Conservation (phyloP, 257 asterid genomes). For the Fraxinus excelsior region DNA sequence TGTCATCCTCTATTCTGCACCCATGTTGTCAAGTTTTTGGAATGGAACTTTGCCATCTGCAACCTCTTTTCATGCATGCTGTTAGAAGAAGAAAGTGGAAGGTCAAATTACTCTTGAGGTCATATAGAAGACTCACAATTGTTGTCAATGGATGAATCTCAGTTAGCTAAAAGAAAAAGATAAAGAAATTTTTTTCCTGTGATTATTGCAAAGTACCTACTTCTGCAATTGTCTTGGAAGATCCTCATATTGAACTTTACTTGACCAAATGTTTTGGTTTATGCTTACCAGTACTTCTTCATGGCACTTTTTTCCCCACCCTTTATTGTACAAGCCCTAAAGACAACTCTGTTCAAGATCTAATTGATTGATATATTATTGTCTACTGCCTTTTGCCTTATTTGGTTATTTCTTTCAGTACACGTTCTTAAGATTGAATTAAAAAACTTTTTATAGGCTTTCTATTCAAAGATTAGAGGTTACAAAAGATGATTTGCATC, state of each 20-base stretch:
- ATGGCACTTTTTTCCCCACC: background rate
- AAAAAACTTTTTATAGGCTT: constrained; percentile 51
- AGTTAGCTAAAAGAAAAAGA: background rate
- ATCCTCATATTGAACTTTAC: background rate
- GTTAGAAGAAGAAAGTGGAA: background rate
- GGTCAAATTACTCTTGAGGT: background rate
- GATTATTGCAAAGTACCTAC: background rate
- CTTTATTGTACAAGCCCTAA: background rate
- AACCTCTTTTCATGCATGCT: background rate
- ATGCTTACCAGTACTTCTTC: background rate
- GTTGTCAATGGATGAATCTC: background rate
- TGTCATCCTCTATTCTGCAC: background rate
- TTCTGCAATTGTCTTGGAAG: background rate
- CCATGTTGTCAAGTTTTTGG: background rate
- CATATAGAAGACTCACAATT: background rate
- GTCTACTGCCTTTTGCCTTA: background rate
- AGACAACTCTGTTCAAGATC: background rate
- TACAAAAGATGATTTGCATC: constrained; percentile 85
- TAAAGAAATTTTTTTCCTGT: background rate
- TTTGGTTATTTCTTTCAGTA: constrained; percentile 16
- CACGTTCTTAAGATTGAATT: constrained; percentile 15
- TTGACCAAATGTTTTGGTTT: constrained; percentile 3
- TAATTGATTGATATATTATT: background rate
- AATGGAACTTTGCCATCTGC: background rate
- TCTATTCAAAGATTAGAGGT: constrained; percentile 89